These are phyloP conservation scores for Onygenales sp. DNA, from an alignment of 2,329 filamentous ascomycete genomes.

Conservation along the genomic window DNA sequence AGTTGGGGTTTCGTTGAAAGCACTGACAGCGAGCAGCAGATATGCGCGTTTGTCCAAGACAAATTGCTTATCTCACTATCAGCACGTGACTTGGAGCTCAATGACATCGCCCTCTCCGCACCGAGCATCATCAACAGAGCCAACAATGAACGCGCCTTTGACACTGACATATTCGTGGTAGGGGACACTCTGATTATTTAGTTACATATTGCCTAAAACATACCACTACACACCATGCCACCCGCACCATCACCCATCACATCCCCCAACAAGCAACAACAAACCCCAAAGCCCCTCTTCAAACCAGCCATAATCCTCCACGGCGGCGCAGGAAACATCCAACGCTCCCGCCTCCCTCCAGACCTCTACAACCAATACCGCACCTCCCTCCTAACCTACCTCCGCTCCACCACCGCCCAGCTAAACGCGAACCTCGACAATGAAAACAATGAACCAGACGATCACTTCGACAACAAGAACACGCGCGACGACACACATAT, in stretches of 20 bases:
- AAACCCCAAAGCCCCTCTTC: slow-evolving; percentile 15
- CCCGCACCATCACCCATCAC: neutral
- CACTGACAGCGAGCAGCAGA: slow-evolving; percentile 1
- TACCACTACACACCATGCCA: neutral
- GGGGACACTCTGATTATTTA: neutral
- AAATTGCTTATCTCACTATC: neutral
- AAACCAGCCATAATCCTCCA: slow-evolving; percentile 58
- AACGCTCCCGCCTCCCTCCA: slow-evolving; percentile 48
- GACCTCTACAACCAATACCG: slow-evolving; percentile 51
- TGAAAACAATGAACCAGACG: neutral
- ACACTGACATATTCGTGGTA: neutral
- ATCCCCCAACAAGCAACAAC: neutral
- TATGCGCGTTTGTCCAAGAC: too few species aligned
- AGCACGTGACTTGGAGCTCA: neutral
- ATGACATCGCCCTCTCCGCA: neutral
- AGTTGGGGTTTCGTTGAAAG: neutral
- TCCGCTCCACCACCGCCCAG: slow-evolving; percentile 37
- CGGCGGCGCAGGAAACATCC: slow-evolving; percentile 63
- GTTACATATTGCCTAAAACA: too few species aligned
- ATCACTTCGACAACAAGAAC: neutral
- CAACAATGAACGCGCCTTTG: neutral
- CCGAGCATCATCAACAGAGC: neutral
- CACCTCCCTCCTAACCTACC: slow-evolving; percentile 51
- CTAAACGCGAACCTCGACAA: slow-evolving; percentile 20
- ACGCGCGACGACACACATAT: neutral